phyloP scores from a whole-genome alignment of 1,284 basidiomycete genomes.

The Porodaedalea pini region DNA sequence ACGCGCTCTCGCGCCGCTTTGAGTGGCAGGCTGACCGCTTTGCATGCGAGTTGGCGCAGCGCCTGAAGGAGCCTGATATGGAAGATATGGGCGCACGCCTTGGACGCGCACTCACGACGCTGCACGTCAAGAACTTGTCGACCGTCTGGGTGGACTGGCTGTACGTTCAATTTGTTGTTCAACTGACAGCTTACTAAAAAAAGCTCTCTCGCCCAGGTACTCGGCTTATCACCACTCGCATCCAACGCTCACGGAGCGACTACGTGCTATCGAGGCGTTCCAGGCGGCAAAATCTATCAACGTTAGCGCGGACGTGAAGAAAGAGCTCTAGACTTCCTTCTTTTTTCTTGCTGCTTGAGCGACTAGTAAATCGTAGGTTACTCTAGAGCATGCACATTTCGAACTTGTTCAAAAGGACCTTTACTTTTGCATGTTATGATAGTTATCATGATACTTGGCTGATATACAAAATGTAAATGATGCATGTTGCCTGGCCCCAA shows the following conservation, averaged over 20 bases:
- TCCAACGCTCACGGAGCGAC: conserved; percentile 83
- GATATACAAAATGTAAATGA: too few relatives aligned
- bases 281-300: conserved; percentile 30
- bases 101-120: conserved; percentile 70
- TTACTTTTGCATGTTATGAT: too few relatives aligned
- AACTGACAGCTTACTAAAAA: conserved; percentile 7
- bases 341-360: too few relatives aligned
- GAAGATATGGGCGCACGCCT: conserved; percentile 77
- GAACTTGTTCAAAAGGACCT: too few relatives aligned
- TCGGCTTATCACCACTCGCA: conserved; percentile 93
- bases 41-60: conserved; percentile 59
- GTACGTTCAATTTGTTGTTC: conserved; percentile 40
- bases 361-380: too few relatives aligned
- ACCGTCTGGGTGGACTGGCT: conserved; percentile 91
- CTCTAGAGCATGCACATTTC: too few relatives aligned
- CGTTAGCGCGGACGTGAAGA: conserved; percentile 21
- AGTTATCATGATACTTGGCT: too few relatives aligned
- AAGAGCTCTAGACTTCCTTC: conserved; percentile 23
- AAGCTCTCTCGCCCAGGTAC: conserved; percentile 46
- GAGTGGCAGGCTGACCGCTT: conserved; percentile 91
- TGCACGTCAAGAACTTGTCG: conserved; percentile 88
- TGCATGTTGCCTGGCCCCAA: too few relatives aligned
- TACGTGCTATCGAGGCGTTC: conserved; percentile 73
- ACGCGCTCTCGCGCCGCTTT: conserved; percentile 77
- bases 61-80: conserved; percentile 44